phyloP scores from a whole-genome alignment of 305 asterid species.

The Fraxinus albicans region DNA sequence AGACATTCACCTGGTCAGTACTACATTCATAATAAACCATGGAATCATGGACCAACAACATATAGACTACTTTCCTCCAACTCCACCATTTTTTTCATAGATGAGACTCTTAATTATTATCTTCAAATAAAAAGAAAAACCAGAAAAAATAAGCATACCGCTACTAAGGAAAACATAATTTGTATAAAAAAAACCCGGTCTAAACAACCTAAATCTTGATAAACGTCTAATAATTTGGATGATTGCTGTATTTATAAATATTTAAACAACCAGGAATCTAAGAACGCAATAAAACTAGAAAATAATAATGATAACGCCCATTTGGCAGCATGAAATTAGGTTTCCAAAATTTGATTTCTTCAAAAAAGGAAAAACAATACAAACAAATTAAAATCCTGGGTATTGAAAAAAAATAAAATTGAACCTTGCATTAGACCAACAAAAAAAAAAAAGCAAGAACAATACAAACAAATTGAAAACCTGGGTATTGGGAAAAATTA shows the following conservation, averaged over 20 bases:
- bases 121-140: too few relatives aligned
- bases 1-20: slow-evolving; percentile 22
- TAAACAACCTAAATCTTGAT: not conserved
- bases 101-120: not conserved
- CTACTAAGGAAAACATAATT: not conserved
- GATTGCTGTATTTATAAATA: not conserved
- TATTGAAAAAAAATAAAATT: too few relatives aligned
- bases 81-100: not conserved
- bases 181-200: not conserved
- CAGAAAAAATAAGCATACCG: not conserved
- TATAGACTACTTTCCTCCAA: not conserved
- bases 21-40: not conserved
- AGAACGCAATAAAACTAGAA: not conserved
- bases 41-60: not conserved
- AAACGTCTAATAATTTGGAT: not conserved
- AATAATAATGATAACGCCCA: not conserved
- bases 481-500: not conserved
- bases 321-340: not conserved
- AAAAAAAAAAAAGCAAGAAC: too few relatives aligned
- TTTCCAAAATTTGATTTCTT: not conserved
- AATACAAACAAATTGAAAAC: not conserved
- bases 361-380: not conserved
- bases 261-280: not conserved
- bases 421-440: too few relatives aligned
- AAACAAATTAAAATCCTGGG: too few relatives aligned